phyloP scores from a whole-genome alignment of 495 filamentous ascomycete genomes.

The Podospora pseudopauciseta region DNA sequence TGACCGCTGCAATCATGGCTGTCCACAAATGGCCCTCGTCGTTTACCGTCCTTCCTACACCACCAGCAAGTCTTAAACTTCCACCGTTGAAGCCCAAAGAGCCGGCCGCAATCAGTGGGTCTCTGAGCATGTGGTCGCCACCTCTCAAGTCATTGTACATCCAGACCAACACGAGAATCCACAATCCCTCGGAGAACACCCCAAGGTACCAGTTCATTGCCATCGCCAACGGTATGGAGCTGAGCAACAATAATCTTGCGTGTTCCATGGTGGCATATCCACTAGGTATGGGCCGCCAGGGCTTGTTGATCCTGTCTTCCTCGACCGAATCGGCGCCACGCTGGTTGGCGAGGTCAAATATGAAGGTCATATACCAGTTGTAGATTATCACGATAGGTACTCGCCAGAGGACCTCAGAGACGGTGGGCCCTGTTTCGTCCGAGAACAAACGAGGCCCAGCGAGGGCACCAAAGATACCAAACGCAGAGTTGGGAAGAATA shows the following conservation, averaged over 20 bases:
- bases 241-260: conserved; percentile 37
- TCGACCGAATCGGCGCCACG: conserved; percentile 31
- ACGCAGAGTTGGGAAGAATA: conserved; percentile 20
- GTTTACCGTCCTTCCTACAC: conserved; percentile 5
- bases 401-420: neutral
- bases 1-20: conserved; percentile 39
- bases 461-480: conserved; percentile 32
- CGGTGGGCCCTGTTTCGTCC: conserved; percentile 3
- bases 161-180: conserved; percentile 42
- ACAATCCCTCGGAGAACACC: conserved; percentile 30
- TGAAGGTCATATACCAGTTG: neutral
- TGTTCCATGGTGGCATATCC: conserved; percentile 37
- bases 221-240: conserved; percentile 35
- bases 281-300: conserved; percentile 53
- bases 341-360: conserved; percentile 4
- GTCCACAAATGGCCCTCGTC: conserved; percentile 37
- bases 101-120: conserved; percentile 46
- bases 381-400: neutral
- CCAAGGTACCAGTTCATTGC: conserved; percentile 34
- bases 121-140: conserved; percentile 31
- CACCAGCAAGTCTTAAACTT: conserved; percentile 26
- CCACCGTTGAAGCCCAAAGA: conserved; percentile 38
- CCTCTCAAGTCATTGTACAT: conserved; percentile 55
- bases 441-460: conserved; percentile 6
- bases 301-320: conserved; percentile 57